Evolutionary conservation across 176 grass and related monocot species (phyloP).

Genomic region (Oryza longistaminata): DNA sequence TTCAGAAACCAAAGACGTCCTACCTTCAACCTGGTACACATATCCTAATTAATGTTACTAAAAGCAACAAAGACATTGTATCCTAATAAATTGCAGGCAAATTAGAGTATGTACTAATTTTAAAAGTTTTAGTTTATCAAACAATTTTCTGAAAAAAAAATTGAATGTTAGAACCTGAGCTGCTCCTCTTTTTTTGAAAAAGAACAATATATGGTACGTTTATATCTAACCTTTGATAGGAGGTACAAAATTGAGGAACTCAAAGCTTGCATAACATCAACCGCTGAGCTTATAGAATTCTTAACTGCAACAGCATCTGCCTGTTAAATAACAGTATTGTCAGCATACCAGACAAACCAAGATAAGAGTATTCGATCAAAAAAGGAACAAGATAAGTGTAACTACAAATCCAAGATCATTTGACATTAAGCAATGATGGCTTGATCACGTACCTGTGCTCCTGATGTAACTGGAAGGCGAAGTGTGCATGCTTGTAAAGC

Average conservation of each 20-base stretch:
- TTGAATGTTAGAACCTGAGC: slow-evolving; percentile 1
- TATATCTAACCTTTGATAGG: slow-evolving; percentile 53
- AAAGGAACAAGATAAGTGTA: not conserved
- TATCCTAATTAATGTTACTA: slow-evolving; percentile 28
- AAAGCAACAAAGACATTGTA: not conserved
- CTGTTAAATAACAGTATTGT: slow-evolving; percentile 40
- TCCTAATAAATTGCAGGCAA: not conserved
- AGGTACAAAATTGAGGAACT: slow-evolving; percentile 58
- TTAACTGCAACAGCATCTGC: slow-evolving; percentile 62
- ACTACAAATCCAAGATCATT: not conserved
- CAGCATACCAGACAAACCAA: slow-evolving; percentile 1
- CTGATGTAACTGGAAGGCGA: slow-evolving; percentile 58
- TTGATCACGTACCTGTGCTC: slow-evolving; percentile 50
- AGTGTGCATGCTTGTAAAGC: slow-evolving; percentile 69
- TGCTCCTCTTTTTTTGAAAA: not conserved
- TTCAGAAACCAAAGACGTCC: slow-evolving; percentile 52
- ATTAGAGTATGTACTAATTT: not conserved
- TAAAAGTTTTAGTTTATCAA: not conserved
- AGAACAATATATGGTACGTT: not conserved
- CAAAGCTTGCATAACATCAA: slow-evolving; percentile 79
- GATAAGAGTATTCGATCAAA: not conserved
- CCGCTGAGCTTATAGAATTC: slow-evolving; percentile 73
- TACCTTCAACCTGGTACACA: slow-evolving; percentile 58
- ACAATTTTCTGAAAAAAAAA: not conserved
- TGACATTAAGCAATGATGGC: slow-evolving; percentile 19